phyloP scores from a whole-genome alignment of 2,329 filamentous ascomycete genomes.

The Pseudodiploospora longispora region DNA sequence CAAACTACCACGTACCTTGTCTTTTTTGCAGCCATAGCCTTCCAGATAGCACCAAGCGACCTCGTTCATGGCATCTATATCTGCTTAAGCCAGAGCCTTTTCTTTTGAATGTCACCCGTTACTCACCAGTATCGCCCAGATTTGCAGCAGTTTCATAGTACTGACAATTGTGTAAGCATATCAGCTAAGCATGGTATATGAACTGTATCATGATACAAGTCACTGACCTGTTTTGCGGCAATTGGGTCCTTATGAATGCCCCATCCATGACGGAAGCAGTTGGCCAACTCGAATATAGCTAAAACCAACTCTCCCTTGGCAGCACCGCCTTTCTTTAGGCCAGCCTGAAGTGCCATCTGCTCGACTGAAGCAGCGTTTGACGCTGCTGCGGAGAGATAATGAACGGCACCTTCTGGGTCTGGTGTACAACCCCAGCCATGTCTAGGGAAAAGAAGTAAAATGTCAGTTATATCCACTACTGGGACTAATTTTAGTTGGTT shows the following conservation, averaged over 20 bases:
- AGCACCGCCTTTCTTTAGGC: conserved; percentile 84
- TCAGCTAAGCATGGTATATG: neutral
- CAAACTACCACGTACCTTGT: conserved; percentile 66
- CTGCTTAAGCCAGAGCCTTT: no score
- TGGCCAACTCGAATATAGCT: conserved; percentile 90
- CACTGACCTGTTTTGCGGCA: conserved; percentile 64
- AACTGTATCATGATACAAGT: neutral
- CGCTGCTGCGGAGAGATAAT: conserved; percentile 80
- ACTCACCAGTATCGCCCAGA: conserved; percentile 72
- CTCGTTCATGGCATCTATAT: conserved; percentile 89
- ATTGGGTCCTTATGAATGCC: conserved; percentile 78
- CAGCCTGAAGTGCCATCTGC: conserved; percentile 73
- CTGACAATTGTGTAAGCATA: conserved; percentile 31
- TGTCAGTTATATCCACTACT: no score
- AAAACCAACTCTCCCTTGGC: conserved; percentile 95
- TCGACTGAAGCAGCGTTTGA: conserved; percentile 86
- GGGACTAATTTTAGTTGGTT: no score
- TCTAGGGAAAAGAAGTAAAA: conserved; percentile 33
- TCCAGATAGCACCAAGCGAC: conserved; percentile 92
- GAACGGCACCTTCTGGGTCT: conserved; percentile 65
- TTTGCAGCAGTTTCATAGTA: conserved; percentile 99
- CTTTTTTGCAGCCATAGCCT: conserved; percentile 95
- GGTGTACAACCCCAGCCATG: conserved; percentile 87
- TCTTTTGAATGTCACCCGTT: conserved; percentile 1
- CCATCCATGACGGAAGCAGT: conserved; percentile 92